Conservation (phyloP, 2,329 filamentous ascomycete genomes). For the Xylariaceae sp. region DNA sequence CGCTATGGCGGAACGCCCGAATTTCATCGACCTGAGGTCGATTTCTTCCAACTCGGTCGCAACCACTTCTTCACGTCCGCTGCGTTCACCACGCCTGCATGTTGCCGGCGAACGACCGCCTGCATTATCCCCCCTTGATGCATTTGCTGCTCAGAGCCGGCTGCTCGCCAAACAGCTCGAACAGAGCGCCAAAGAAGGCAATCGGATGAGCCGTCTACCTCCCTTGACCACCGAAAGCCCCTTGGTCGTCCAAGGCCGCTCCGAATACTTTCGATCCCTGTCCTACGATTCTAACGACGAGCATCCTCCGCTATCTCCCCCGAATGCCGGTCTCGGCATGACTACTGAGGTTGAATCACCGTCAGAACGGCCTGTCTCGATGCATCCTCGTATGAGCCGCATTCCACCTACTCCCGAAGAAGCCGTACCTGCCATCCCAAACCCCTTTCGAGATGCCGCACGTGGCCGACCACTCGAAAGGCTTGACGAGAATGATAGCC, state of each 20-base stretch:
- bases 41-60: slow-evolving; percentile 48
- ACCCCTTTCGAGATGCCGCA: slow-evolving; percentile 34
- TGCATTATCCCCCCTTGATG: slow-evolving; percentile 89
- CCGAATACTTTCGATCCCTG: slow-evolving; percentile 75
- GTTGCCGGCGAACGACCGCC: slow-evolving; percentile 79
- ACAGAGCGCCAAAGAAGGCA: slow-evolving; percentile 67
- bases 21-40: slow-evolving; percentile 56
- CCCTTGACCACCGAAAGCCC: slow-evolving; percentile 80
- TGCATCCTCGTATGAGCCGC: slow-evolving; percentile 70
- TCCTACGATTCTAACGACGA: slow-evolving; percentile 59
- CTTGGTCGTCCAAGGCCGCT: slow-evolving; percentile 67
- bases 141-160: slow-evolving; percentile 87
- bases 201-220: slow-evolving; percentile 79
- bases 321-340: slow-evolving; percentile 41
- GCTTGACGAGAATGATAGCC: slow-evolving; percentile 34
- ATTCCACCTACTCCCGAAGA: slow-evolving; percentile 49
- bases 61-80: slow-evolving; percentile 45
- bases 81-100: slow-evolving; percentile 70
- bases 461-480: slow-evolving; percentile 37
- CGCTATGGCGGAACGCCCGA: slow-evolving; percentile 53
- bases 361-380: slow-evolving; percentile 60
- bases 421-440: slow-evolving; percentile 41
- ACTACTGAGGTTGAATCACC: slow-evolving; percentile 53
- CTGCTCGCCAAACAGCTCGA: slow-evolving; percentile 83
- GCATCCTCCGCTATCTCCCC: slow-evolving; percentile 32